Percentiles rank a stretch among this genome's conserved stretches.
phyloP scores from a whole-genome alignment of 805 yeast genomes.

The Saturnispora diversa region DNA sequence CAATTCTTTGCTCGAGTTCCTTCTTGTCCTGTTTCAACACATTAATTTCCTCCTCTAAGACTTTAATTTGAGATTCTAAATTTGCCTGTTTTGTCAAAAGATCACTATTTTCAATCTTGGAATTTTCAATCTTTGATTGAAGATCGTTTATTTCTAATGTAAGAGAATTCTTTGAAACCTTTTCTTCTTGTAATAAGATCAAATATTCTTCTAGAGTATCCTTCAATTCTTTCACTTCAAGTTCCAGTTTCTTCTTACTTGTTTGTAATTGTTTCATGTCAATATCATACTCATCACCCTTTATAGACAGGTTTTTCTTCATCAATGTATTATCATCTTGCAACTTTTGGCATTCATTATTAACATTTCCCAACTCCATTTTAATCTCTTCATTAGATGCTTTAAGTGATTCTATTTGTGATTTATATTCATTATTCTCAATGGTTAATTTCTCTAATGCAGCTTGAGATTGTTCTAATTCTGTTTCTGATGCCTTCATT shows the following conservation, averaged over 20 bases:
- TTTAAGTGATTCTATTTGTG: constrained; percentile 3
- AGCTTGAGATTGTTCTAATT: constrained; percentile 34
- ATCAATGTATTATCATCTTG: constrained; percentile 33
- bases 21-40: constrained; percentile 19
- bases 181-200: constrained; percentile 35
- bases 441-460: constrained; percentile 28
- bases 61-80: constrained; percentile 23
- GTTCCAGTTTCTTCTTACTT: constrained; percentile 31
- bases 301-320: constrained; percentile 32
- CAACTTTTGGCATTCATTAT: constrained; percentile 47
- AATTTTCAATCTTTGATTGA: constrained; percentile 20
- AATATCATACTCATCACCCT: constrained; percentile 33
- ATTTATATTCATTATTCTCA: constrained; percentile 25
- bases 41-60: constrained; percentile 18
- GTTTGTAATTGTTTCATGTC: constrained; percentile 37
- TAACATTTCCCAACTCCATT: constrained; percentile 35
- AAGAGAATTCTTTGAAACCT: constrained; percentile 37
- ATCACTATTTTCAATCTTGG: constrained; percentile 23
- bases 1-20: constrained; percentile 18
- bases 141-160: constrained; percentile 34
- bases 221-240: constrained; percentile 32
- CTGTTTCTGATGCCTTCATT: constrained; percentile 63
- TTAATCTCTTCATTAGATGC: constrained; percentile 14
- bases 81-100: constrained; percentile 13
- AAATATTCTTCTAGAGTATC: constrained; percentile 30